A percentile compares a stretch with the other conserved stretches of the same genome.
phyloP scores from a whole-genome alignment of 129 eudicot species.

The Tanacetum coccineum region DNA sequence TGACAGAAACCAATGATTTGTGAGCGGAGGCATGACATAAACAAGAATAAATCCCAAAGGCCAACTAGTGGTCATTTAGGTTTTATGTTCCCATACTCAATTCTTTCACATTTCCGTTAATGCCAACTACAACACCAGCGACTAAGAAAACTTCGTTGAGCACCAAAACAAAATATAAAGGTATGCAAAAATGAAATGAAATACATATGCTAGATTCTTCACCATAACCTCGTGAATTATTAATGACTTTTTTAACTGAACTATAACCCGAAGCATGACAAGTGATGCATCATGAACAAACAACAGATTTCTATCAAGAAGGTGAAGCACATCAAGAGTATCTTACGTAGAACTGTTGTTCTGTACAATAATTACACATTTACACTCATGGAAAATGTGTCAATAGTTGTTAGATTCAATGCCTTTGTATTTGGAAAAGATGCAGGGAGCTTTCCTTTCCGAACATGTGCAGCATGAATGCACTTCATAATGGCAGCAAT shows the following conservation, averaged over 20 bases:
- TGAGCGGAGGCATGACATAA: too few species aligned
- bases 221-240: not conserved
- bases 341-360: not conserved
- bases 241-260: not conserved
- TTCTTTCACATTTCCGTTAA: not conserved
- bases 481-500: too few species aligned
- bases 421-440: too few species aligned
- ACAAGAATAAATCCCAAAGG: too few species aligned
- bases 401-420: not conserved
- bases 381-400: not conserved
- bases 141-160: too few species aligned
- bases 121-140: not conserved
- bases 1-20: too few species aligned
- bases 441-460: too few species aligned
- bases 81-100: not conserved
- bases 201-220: too few species aligned
- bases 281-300: not conserved
- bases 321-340: not conserved
- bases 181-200: too few species aligned
- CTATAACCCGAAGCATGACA: not conserved
- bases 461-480: too few species aligned
- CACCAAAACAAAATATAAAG: too few species aligned
- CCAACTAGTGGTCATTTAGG: not conserved
- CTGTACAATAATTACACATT: not conserved
- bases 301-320: not conserved